These are phyloP conservation scores for Byssochlamys sp. DNA, from an alignment of 2,329 filamentous ascomycete species.

Conservation along the genomic window DNA sequence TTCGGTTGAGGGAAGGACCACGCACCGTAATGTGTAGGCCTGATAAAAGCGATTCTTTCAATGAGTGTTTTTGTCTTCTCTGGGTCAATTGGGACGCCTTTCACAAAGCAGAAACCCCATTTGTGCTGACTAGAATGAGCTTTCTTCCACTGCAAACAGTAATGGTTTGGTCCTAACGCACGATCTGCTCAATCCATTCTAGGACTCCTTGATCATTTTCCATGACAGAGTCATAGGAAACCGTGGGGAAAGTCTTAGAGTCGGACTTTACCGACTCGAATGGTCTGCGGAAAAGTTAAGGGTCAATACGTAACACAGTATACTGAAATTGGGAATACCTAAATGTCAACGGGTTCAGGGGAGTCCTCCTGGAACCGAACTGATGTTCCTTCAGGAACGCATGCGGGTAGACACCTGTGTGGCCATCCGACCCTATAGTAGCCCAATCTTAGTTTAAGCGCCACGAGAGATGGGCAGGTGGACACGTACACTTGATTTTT, in stretches of 20 bases:
- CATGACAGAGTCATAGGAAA: conserved; percentile 55
- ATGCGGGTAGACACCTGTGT: conserved; percentile 59
- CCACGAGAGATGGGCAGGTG: conserved; percentile 3
- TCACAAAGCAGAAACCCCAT: conserved; percentile 70
- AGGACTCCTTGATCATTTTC: conserved; percentile 47
- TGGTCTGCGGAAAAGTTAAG: conserved; percentile 13
- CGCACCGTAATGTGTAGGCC: conserved; percentile 79
- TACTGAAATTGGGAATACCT: conserved; percentile 11
- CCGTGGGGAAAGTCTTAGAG: conserved; percentile 44
- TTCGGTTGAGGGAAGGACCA: conserved; percentile 12
- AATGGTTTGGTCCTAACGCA: conserved; percentile 12
- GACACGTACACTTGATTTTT: conserved; percentile 42
- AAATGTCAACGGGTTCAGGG: conserved; percentile 5
- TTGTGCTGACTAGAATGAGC: conserved; percentile 41
- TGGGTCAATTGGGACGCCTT: conserved; percentile 58
- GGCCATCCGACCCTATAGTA: conserved; percentile 55
- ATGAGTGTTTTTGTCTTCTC: conserved; percentile 65
- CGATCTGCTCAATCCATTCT: conserved; percentile 54
- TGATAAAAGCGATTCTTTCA: conserved; percentile 73
- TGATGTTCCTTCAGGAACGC: conserved; percentile 48
- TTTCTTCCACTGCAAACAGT: not conserved
- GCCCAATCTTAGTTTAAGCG: conserved; percentile 5
- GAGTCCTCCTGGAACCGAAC: conserved; percentile 19
- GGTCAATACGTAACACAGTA: not conserved
- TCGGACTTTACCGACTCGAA: conserved; percentile 33